Evolutionary conservation across 805 yeast species (phyloP).

Genomic region (Sugiyamaella mastotermitis): DNA sequence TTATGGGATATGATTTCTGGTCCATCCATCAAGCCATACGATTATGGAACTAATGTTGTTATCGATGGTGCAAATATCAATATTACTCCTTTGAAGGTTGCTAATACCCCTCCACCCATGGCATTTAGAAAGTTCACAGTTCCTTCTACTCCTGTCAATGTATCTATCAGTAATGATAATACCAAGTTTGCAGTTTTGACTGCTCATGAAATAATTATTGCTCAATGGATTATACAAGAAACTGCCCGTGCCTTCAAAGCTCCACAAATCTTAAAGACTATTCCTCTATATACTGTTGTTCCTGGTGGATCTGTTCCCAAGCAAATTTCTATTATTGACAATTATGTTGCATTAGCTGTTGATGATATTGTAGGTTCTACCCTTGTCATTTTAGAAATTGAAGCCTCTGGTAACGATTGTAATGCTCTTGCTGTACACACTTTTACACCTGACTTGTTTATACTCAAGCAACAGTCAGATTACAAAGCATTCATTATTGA

Average conservation of each 20-base stretch:
- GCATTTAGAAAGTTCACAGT: conserved; percentile 61
- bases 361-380: conserved; percentile 21
- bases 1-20: conserved; percentile 61
- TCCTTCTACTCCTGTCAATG: conserved; percentile 51
- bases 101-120: conserved; percentile 95
- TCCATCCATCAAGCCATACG: conserved; percentile 60
- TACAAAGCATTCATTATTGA: conserved; percentile 45
- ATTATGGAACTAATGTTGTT: conserved; percentile 73
- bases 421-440: conserved; percentile 28
- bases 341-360: conserved; percentile 47
- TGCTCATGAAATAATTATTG: conserved; percentile 39
- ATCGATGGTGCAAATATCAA: conserved; percentile 68
- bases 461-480: conserved; percentile 48
- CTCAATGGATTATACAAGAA: conserved; percentile 30
- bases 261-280: conserved; percentile 13
- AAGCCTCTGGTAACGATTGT: background rate
- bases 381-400: conserved; percentile 4
- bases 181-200: conserved; percentile 53
- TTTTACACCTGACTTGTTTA: conserved; percentile 45
- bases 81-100: conserved; percentile 75
- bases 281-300: conserved; percentile 8
- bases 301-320: conserved; percentile 27
- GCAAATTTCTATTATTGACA: conserved; percentile 57
- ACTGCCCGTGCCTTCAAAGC: conserved; percentile 4
- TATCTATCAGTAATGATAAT: conserved; percentile 58